Evolutionary conservation across 2,329 filamentous ascomycete species (phyloP), one percentile per base, ranked within the genome.

Genomic region (Xylariaceae sp.): DNA sequence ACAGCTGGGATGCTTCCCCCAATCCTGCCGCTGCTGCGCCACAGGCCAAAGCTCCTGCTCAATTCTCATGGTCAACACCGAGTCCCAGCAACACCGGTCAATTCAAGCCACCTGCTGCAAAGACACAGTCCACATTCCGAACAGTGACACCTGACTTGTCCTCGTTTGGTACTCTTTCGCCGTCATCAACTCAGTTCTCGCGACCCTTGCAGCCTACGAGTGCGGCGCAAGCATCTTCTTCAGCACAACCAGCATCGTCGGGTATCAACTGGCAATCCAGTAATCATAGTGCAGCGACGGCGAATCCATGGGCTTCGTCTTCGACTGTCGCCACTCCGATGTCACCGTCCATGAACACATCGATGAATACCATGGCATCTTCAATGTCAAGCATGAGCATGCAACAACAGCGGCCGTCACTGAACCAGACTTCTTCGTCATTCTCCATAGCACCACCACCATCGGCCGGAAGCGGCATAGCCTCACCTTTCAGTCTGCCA

Each of bases 11-110:
- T 40, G 49, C 53, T 4, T n/a, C 49, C 12, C 49, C 60, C 33
- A 44, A 54, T 14, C 35, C 54, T 43, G 62, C 69, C 8, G 54
- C 62, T 16, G 60, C 67, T 10, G 59, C 65, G 4, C 53, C 65
- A 1, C 53, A 60, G 4, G 48, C 67, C 3, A 63, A 67, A 3
- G 56, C 66, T 22, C 34, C 48, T 23, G 48, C 45, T 3, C 60
- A 72, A 4, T 85, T 85, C 61, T 75, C 81, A 6, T 86, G 82
- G 82, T 84, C 82, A 2, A 82, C 79, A 3, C 77, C 79, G 10
- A 70, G 68, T 8, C 67, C 76, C 5, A 66, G 67, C 63, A 6
- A 57, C 22, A 54, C 64, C 6, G 52, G 56, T 40, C 66, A 67
- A 32, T 56, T 67, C 22, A 58, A 59, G 10, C 60, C 61, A 5